Base-by-base conservation (phyloP, 2,329 filamentous ascomycete species). In the Scedosporium aurantiacum region DNA sequence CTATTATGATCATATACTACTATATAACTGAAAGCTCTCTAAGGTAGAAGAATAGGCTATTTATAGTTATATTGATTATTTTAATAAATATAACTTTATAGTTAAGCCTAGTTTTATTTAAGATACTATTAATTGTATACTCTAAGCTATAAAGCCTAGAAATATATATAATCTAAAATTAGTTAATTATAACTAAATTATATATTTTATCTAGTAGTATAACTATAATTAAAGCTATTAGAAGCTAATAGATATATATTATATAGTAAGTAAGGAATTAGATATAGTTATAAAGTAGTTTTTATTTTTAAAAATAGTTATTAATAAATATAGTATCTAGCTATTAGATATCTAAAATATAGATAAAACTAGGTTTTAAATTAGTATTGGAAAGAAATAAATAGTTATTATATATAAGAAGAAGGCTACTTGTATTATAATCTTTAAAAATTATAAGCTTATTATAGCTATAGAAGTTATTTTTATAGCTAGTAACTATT, bases 291-390 rank as follows among this genome's bases (percentile, higher is more conserved):
- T 28, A 54, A 54, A 32, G 40, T 41, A 60, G 23, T 55, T 60
- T 55, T 5, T 12, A 6, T 0, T 21, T 8, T 28, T 60, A 54
- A 37, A 60, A 12, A 21, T 18, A 37, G 55, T 50, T 32, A 52
- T 60, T 28, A 50, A 60, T 6, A 8, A 5, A 10, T 54, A 54
- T 54, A 54, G 47, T 25, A 60, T 60, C 21, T 6, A 10, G 21
- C 16, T 18, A 32, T 47, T 27, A 32, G 45, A 60, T 52, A 60
- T 60, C 25, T 60, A 52, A 23, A 60, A 60, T 50, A 60, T 60
- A 60, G n/a, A 60, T 52, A 60, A 60, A 28, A 60, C 43, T 50
- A 60, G 21, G 10, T 54, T 54, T 21, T 54, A 54, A 3, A 54
- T 4, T 54, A 54, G 2, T 21, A 4, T 21, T 54, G 18, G 4